Conservation (phyloP, 352 stramenopile species). For the Phytophthora citricola region DNA sequence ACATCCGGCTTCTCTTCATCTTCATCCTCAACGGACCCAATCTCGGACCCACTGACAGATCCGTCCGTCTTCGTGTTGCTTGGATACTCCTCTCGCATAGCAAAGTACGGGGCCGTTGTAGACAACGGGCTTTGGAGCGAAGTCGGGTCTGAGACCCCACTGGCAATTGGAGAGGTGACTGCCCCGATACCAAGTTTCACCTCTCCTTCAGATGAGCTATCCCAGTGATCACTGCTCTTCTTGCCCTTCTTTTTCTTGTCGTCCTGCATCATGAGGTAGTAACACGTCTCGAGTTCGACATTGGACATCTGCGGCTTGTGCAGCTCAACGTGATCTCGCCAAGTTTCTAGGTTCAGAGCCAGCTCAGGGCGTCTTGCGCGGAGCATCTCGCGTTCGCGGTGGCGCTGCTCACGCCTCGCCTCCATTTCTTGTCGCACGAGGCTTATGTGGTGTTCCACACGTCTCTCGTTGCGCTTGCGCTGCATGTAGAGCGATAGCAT, state of each 20-base stretch:
- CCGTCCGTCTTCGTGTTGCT: constrained; percentile 35
- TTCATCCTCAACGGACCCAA: constrained; percentile 14
- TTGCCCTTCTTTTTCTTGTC: constrained; percentile 31
- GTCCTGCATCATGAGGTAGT: constrained; percentile 45
- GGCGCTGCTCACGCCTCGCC: constrained; percentile 22
- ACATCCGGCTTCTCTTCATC: constrained; percentile 32
- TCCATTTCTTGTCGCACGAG: constrained; percentile 35
- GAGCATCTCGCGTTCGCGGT: constrained; percentile 35
- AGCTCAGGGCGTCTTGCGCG: constrained; percentile 35
- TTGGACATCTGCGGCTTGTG: constrained; percentile 46
- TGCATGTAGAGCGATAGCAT: constrained; percentile 53
- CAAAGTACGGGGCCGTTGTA: constrained; percentile 23
- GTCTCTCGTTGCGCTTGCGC: constrained; percentile 41
- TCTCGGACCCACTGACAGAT: constrained; percentile 25
- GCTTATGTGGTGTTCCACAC: constrained; percentile 26
- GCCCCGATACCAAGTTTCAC: constrained; percentile 20
- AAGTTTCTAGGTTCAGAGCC: constrained; percentile 38
- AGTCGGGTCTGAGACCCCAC: constrained; percentile 10
- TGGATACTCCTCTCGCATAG: constrained; percentile 37
- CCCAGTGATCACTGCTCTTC: constrained; percentile 19
- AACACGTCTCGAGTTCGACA: constrained; percentile 44
- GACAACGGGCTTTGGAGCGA: constrained; percentile 16
- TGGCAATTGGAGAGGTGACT: constrained; percentile 19
- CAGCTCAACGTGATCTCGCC: constrained; percentile 43
- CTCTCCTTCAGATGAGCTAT: constrained; percentile 22